Evolutionary conservation across 345 rosid genomes (phyloP).

Genomic region (Camelina sativa): DNA sequence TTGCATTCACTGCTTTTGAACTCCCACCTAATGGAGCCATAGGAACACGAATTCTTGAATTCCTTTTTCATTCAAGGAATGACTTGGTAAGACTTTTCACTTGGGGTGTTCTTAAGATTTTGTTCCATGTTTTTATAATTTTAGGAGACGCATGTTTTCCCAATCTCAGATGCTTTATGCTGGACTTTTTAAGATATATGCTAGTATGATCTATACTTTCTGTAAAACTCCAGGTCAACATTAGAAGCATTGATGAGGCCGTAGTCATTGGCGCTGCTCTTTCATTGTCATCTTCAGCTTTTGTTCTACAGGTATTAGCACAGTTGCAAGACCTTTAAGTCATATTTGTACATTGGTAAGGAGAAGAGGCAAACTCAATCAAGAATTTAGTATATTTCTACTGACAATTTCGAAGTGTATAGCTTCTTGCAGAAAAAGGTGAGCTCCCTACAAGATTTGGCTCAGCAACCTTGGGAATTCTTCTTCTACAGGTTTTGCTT

Average conservation of each 20-base stretch:
- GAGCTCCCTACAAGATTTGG: conserved; percentile 99
- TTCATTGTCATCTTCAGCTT: conserved; percentile 95
- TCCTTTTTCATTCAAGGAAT: conserved; percentile 88
- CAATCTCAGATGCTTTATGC: conserved; percentile 12
- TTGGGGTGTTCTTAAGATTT: conserved; percentile 10
- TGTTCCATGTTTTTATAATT: not conserved
- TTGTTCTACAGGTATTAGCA: conserved; percentile 84
- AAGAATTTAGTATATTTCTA: not conserved
- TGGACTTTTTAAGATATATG: conserved; percentile 6
- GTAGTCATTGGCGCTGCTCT: conserved; percentile 97
- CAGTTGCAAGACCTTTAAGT: not conserved
- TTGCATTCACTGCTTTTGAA: conserved; percentile 96
- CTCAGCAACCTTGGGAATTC: conserved; percentile 96
- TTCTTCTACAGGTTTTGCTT: conserved; percentile 83
- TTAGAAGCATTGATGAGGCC: conserved; percentile 96
- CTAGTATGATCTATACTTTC: conserved; percentile 7
- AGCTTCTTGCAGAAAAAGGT: conserved; percentile 99
- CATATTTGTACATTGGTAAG: not conserved
- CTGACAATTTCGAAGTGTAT: conserved; percentile 32
- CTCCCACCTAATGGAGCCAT: conserved; percentile 97
- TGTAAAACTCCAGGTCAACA: conserved; percentile 67
- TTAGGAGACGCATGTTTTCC: not conserved
- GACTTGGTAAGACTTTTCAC: conserved; percentile 71
- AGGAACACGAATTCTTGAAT: conserved; percentile 86
- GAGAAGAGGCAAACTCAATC: not conserved